phyloP scores from a whole-genome alignment of 2,329 filamentous ascomycete genomes.

The Xylariaceae sp. region DNA sequence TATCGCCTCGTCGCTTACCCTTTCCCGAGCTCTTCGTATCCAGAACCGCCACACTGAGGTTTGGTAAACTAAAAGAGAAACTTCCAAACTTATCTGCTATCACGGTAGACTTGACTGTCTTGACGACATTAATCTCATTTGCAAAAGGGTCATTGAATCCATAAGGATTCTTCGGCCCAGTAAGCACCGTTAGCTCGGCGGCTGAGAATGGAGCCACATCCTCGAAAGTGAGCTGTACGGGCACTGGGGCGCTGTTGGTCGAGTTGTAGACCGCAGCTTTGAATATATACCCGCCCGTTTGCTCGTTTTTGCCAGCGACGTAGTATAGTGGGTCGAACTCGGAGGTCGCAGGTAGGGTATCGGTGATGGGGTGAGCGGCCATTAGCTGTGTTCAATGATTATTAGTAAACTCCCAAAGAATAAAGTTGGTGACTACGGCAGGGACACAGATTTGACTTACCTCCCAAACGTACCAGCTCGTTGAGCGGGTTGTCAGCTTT shows the following conservation, averaged over 20 bases:
- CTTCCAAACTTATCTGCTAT: conserved; percentile 43
- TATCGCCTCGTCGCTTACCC: too few species aligned
- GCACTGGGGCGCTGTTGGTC: conserved; percentile 42
- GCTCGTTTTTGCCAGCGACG: conserved; percentile 46
- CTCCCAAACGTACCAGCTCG: conserved; percentile 50
- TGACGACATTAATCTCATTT: conserved; percentile 47
- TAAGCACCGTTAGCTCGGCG: conserved; percentile 45
- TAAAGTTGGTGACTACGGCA: too few species aligned
- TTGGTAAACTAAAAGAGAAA: conserved; percentile 52
- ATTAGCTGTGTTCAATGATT: conserved; percentile 37
- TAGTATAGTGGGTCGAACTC: conserved; percentile 48
- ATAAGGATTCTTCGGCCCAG: conserved; percentile 42
- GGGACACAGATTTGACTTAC: conserved; percentile 18
- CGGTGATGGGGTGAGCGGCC: conserved; percentile 43
- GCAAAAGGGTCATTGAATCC: conserved; percentile 43
- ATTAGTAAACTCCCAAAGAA: too few species aligned
- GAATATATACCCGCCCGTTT: conserved; percentile 43
- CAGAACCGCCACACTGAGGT: conserved; percentile 55
- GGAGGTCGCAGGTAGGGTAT: conserved; percentile 44
- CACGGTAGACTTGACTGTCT: conserved; percentile 38
- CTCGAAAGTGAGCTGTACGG: conserved; percentile 45
- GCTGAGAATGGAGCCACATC: conserved; percentile 38
- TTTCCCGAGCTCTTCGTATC: conserved; percentile 34
- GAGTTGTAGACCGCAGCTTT: conserved; percentile 55
- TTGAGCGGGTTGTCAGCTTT: conserved; percentile 47